phyloP scores from a whole-genome alignment of 495 filamentous ascomycete species.

The Aspergillus bertholletiae region DNA sequence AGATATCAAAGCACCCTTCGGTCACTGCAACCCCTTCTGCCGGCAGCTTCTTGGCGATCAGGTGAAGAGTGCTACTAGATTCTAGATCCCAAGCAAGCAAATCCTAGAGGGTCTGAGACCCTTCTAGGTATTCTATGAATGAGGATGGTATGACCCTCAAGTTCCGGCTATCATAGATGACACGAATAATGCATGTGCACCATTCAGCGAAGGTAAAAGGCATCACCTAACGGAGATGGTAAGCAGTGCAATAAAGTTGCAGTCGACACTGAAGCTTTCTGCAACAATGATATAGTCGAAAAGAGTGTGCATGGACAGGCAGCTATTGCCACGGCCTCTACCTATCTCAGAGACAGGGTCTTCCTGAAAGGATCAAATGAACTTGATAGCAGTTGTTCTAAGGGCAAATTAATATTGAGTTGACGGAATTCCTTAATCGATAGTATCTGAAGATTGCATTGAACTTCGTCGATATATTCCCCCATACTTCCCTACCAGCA shows the following conservation, averaged over 20 bases:
- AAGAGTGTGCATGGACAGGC: background rate
- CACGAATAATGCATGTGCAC: background rate
- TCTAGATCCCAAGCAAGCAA: background rate
- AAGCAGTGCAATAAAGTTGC: background rate
- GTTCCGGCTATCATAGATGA: background rate
- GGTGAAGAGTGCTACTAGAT: background rate
- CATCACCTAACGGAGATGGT: background rate
- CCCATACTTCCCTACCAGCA: too few species aligned
- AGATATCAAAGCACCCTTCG: background rate
- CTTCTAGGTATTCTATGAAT: background rate
- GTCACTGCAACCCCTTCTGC: background rate
- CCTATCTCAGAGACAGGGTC: too few species aligned
- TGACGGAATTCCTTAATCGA: too few species aligned
- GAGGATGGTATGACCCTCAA: background rate
- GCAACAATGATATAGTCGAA: background rate
- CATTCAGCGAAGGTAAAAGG: background rate
- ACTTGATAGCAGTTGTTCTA: too few species aligned
- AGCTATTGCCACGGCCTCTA: background rate
- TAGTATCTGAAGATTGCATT: too few species aligned
- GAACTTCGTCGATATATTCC: too few species aligned
- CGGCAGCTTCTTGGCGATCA: background rate
- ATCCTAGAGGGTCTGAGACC: background rate
- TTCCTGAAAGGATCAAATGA: too few species aligned
- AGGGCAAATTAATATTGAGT: too few species aligned
- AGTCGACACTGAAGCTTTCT: background rate